phyloP scores from a whole-genome alignment of 163 green algal genomes.

The Scenedesmus sp. region DNA sequence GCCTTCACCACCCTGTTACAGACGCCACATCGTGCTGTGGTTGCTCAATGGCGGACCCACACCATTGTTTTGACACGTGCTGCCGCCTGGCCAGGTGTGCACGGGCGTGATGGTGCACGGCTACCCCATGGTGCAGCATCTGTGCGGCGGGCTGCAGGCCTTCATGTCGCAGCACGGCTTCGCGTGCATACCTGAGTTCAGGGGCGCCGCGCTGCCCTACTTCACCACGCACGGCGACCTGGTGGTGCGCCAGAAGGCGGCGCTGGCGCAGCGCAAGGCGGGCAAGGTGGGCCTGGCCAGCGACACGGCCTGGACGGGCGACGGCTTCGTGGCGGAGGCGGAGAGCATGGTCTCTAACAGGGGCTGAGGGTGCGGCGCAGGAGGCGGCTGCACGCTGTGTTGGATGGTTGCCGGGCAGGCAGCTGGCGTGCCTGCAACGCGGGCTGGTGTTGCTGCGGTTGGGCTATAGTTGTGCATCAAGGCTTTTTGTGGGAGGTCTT shows the following conservation, averaged over 20 bases:
- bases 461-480: no score
- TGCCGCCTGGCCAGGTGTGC: constrained; percentile 88
- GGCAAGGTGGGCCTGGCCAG: constrained; percentile 83
- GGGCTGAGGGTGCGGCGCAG: constrained; percentile 69
- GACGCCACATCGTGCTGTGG: neutral
- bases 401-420: neutral
- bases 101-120: constrained; percentile 99
- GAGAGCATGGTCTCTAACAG: constrained; percentile 94
- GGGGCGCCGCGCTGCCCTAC: constrained; percentile 87
- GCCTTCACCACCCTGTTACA: neutral
- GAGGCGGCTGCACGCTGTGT: constrained; percentile 86
- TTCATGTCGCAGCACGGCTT: constrained; percentile 97
- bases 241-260: constrained; percentile 76
- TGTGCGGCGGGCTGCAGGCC: constrained; percentile 91
- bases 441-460: no score
- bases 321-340: constrained; percentile 93
- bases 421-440: neutral
- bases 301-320: constrained; percentile 95
- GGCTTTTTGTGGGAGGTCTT: no score
- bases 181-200: constrained; percentile 90
- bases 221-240: constrained; percentile 98
- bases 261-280: constrained; percentile 80
- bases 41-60: neutral
- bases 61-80: neutral
- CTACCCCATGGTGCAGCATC: constrained; percentile 92